Percentiles rank a stretch among this genome's conserved stretches.
Evolutionary conservation across 345 rosid species (phyloP).

Genomic region (Sonneratia caseolaris): DNA sequence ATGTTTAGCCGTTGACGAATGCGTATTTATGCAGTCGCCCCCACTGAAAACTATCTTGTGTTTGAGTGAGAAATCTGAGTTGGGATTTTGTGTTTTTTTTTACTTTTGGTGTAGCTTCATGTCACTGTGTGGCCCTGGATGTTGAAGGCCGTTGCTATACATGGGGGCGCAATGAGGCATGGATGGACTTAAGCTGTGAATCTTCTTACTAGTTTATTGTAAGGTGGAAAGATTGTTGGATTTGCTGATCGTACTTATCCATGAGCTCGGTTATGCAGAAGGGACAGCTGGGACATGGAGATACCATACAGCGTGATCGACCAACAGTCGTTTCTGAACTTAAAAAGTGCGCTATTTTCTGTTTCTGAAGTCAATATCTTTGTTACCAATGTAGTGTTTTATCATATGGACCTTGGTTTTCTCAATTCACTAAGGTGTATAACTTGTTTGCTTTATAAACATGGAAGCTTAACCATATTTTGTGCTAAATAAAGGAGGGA

Average conservation of each 20-base stretch:
- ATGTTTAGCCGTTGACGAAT: not conserved
- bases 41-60: not conserved
- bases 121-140: slow-evolving; percentile 97
- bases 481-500: not conserved
- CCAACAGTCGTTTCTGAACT: slow-evolving; percentile 90
- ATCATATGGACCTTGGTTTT: not conserved
- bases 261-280: slow-evolving; percentile 40
- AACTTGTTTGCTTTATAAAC: not conserved
- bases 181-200: slow-evolving; percentile 6
- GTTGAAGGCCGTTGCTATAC: slow-evolving; percentile 94
- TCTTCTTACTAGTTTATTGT: slow-evolving; percentile 1
- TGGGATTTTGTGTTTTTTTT: not conserved
- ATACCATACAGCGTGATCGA: slow-evolving; percentile 76
- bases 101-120: slow-evolving; percentile 42
- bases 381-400: not conserved
- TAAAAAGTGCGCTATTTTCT: slow-evolving; percentile 45
- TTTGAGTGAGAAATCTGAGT: slow-evolving; percentile 2
- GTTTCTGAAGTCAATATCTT: not conserved
- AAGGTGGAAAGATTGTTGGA: not conserved
- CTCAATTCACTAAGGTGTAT: not conserved
- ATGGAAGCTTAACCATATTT: not conserved
- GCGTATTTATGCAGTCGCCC: not conserved
- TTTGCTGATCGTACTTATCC: slow-evolving; percentile 7
- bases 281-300: slow-evolving; percentile 98
- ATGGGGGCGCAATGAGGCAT: slow-evolving; percentile 96